Evolutionary conservation across 2,329 filamentous ascomycete genomes (phyloP), one percentile per base, ranked within the genome.

Genomic region (Periconia digitata): DNA sequence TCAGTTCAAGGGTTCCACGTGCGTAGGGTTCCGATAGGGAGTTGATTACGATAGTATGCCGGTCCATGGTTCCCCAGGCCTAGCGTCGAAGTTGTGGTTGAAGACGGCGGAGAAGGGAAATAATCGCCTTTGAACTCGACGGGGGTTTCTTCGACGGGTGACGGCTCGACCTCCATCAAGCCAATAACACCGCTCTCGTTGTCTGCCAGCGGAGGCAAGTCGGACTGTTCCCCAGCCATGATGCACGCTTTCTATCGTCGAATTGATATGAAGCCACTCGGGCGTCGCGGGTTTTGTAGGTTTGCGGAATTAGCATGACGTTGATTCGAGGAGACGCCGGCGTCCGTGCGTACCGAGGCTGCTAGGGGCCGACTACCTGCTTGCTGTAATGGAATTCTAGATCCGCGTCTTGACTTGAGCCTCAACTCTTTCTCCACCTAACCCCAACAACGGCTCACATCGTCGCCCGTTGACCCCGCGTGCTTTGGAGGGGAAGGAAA

Each of bases 151-250:
- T 85, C 87, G 37, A 95, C 89, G 0, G 91, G 92, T 18, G 85
- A 85, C 3, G 92, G 92, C 44, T 95, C 91, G 53, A 96, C 77
- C 65, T 92, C 84, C 43, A 86, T 80, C 49, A 96, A 80, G 36
- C 86, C 86, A 49, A 84, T 74, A 44, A 85, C 72, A 32, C 84
- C 84, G 60, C 79, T 78, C 51, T 63, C 63, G 4, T 61, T 60
- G 20, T 67, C 64, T 15, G 54, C 56, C 32, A 60, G 43, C 18
- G 56, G 54, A 35, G 64, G 60, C 22, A 62, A 44, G 18, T 54
- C 48, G 36, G 54, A 45, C 16, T 49, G 43, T 15, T 47, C 46
- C 45, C 56, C 50, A 40, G 49, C 54, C 51, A 58, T 61, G 29
- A 32, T 32, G 27, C 27, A 15, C n/a, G 27, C 27, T 10, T 5